Conservation (phyloP, 371 early-diverging fungal species). For the Capniomyces stellatus region DNA sequence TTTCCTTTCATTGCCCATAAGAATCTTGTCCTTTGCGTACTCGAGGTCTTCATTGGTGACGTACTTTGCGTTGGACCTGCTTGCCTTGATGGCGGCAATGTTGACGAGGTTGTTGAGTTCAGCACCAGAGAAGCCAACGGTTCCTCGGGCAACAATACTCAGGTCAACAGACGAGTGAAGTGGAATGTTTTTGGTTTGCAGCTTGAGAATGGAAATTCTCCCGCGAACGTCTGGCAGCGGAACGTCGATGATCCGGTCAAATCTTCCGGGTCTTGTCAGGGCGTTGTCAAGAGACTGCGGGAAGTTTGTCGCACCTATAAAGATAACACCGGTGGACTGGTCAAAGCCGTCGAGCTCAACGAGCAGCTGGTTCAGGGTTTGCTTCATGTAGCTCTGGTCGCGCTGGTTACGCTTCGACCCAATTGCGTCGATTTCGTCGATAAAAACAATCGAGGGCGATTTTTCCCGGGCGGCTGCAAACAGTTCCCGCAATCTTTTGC, state of each 20-base stretch:
- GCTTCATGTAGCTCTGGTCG: slow-evolving; percentile 87
- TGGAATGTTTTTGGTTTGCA: slow-evolving; percentile 64
- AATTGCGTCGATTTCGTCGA: slow-evolving; percentile 98
- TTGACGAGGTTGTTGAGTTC: slow-evolving; percentile 93
- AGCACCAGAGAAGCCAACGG: slow-evolving; percentile 95
- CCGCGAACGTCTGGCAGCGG: slow-evolving; percentile 92
- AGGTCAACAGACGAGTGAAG: slow-evolving; percentile 48
- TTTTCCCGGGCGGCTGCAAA: slow-evolving; percentile 73
- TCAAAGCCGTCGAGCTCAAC: slow-evolving; percentile 95
- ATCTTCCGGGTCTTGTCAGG: slow-evolving; percentile 84
- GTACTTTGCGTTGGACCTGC: slow-evolving; percentile 42
- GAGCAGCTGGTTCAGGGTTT: slow-evolving; percentile 89
- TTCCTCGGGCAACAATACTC: slow-evolving; percentile 79
- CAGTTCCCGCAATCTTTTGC: slow-evolving; percentile 6
- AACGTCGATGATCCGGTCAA: slow-evolving; percentile 92
- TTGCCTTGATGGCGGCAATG: slow-evolving; percentile 87
- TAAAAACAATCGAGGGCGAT: slow-evolving; percentile 97
- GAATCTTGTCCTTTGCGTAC: slow-evolving; percentile 90
- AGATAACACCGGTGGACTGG: slow-evolving; percentile 62
- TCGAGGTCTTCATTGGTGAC: slow-evolving; percentile 74
- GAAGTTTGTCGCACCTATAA: slow-evolving; percentile 76
- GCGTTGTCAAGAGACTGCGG: slow-evolving; percentile 66
- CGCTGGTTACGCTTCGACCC: slow-evolving; percentile 89
- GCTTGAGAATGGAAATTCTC: slow-evolving; percentile 78
- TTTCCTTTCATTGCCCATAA: slow-evolving; percentile 94